Base-by-base conservation (phyloP, 2,329 filamentous ascomycete genomes). In the Didymella pomorum region DNA sequence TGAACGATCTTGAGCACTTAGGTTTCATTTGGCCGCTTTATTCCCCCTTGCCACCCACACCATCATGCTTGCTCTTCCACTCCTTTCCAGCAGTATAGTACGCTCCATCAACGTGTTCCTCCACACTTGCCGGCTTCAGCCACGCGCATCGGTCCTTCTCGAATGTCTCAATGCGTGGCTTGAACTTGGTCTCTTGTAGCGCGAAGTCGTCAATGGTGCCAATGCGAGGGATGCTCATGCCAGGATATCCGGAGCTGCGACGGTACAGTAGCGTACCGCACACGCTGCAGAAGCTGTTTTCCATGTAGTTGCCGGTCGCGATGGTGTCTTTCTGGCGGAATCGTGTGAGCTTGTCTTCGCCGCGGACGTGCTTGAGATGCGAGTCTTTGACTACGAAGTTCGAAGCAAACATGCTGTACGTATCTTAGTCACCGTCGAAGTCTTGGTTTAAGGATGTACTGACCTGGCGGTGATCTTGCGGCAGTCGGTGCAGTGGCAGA, bases 251-350 rank as follows among this genome's bases (percentile, higher is more conserved):
- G 2, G 71, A 65, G 8, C 81, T 75, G 16, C 79, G 71, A 1
- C 86, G 80, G 63, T 87, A 89, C 84, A 89, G 83, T 5, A 89
- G 79, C 0, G 83, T 82, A 1, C 87, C 86, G 67, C 87, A 89
- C 0, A 78, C 82, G 0, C 69, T 76, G 64, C 87, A 89, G 72
- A 89, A 89, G 67, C 79, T 78, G 67, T 89, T 89, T 12, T 82
- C 83, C 86, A 89, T 89, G 46, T 50, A 47, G 25, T 65, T 62
- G 4, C 62, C 60, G 2, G 61, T 78, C 0, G 61, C 76, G 39
- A 85, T 80, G 0, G 71, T 71, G 14, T 58, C 35, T 0, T 48
- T 53, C 43, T 87, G 81, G 7, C 63, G 59, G 51, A 75, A 87
- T 0, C 67, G 64, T n/a, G 68, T 82, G 3, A 87, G 77, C 16